Evolutionary conservation across 2,329 filamentous ascomycete genomes (phyloP).

Genomic region (Neobulgaria alba): DNA sequence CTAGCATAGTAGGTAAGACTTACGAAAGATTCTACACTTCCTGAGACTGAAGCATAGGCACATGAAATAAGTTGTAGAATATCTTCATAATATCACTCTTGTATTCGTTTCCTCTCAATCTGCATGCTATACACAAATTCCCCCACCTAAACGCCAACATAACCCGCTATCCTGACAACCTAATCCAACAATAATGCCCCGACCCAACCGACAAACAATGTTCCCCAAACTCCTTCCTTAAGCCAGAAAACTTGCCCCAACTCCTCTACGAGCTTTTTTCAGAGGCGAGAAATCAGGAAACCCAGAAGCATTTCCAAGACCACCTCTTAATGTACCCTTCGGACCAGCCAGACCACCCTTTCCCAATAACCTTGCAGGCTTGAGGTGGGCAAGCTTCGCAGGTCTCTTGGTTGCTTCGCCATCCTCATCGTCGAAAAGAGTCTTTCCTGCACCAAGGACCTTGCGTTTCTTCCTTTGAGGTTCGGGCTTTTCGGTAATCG

Average conservation of each 20-base stretch:
- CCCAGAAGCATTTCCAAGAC: conserved; percentile 28
- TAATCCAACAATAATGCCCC: background rate
- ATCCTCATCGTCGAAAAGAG: conserved; percentile 65
- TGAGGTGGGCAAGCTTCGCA: conserved; percentile 30
- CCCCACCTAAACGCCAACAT: background rate
- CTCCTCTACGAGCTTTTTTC: conserved; percentile 59
- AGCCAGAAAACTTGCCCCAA: conserved; percentile 47
- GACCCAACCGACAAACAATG: too few relatives aligned
- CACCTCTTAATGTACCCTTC: conserved; percentile 16
- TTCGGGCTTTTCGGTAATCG: conserved; percentile 27
- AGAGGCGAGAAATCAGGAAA: conserved; percentile 59
- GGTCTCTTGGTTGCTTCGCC: conserved; percentile 36
- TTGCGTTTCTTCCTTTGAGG: conserved; percentile 63
- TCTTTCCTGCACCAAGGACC: conserved; percentile 53
- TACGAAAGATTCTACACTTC: too few relatives aligned
- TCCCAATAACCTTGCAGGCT: conserved; percentile 21
- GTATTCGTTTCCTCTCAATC: too few relatives aligned
- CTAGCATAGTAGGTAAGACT: too few relatives aligned
- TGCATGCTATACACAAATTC: background rate
- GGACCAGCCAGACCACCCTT: conserved; percentile 25
- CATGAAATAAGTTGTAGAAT: too few relatives aligned
- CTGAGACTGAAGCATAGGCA: too few relatives aligned
- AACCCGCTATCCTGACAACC: background rate
- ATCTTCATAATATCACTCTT: too few relatives aligned
- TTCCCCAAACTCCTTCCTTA: too few relatives aligned